Evolutionary conservation across 2,329 filamentous ascomycete species (phyloP), one percentile per base, ranked within the genome.

Genomic region (Colletotrichum orchidophilum): DNA sequence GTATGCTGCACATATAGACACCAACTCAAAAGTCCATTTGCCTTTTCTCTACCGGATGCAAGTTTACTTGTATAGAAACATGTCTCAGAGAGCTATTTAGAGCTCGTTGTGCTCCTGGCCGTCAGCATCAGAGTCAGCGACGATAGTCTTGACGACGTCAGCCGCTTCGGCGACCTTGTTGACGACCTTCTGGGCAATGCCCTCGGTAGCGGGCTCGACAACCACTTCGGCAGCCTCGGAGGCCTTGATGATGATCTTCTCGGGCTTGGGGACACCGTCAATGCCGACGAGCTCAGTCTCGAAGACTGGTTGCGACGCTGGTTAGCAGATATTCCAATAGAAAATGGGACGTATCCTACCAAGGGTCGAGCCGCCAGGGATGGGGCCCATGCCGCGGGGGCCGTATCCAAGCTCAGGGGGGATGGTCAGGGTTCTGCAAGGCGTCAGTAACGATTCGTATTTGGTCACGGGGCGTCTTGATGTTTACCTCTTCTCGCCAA

Each of bases 281-380:
- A 98, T 98, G 66, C 88, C 92, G 77, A 98, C 86, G 75, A 98
- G 85, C 83, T 97, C 94, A 55, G 95, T 97, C 85, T 97, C 94
- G 79, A 98, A 98, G 63, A 98, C 90, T 93, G 76, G 31, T 26
- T 58, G 46, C 46, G 60, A 13, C 18, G 9, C 15, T 8, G 4
- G 3, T 70, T 52, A 70, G 63, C 13, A 1, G 15, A 13, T 35
- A 2, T 33, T n/a, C 6, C 2, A 29, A 21, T 3, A 29, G 27
- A 33, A 5, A 33, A 9, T 8, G 46, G 11, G 73, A 52, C 18
- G n/a, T 15, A 15, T 13, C 42, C 18, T 87, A 93, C 92, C 86
- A 78, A 98, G 83, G 69, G 94, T 97, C 75, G 93, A 91, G 35
- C 91, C 92, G 5, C 88, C 91, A 21, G 95, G 95, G 78, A 98